Base-by-base conservation (phyloP, 345 rosid species). In the Camelina laxa region DNA sequence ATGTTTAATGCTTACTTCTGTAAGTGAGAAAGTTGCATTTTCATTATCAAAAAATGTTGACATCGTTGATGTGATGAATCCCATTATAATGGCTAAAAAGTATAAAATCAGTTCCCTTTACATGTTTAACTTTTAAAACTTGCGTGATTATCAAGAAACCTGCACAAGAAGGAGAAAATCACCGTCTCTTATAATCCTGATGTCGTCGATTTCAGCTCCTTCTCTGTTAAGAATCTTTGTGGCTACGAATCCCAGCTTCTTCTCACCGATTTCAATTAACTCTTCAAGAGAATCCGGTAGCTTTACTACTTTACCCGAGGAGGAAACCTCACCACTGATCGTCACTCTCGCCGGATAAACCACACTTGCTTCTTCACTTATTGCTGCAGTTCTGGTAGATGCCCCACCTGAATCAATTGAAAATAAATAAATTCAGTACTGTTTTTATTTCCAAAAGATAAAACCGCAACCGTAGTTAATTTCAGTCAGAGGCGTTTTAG, bases 121-220 rank as follows among this genome's bases (percentile, higher is more conserved):
- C 38, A 45, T 45, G 5, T 1, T 15, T 0, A 16, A 50, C n/a
- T n/a, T n/a, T n/a, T n/a, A n/a, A n/a, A n/a, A n/a, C 6, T 7
- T 19, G 31, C 51, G 24, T 61, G 51, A 2, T 17, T 38, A 33
- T 44, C 41, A 76, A 62, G 74, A 68, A 75, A 51, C 58, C 57
- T 82, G 80, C 11, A 69, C 80, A 54, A 93, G 80, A 62, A 87
- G 49, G 54, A 93, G 87, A 78, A 75, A 82, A 75, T 93, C 97
- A 4, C 92, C 97, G 57, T 93, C 98, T 79, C 98, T 86, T 54
- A 91, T 64, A 21, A 88, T 76, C 16, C 85, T 86, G 35, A 93
- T 80, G 45, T 88, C 90, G 63, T 93, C 97, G 17, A 93, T 82
- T 80, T 88, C 89, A 33, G 96, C 91, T 50, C 96, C 94, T 41